phyloP scores from a whole-genome alignment of 306 rosid genomes.

The Vigna mungo region DNA sequence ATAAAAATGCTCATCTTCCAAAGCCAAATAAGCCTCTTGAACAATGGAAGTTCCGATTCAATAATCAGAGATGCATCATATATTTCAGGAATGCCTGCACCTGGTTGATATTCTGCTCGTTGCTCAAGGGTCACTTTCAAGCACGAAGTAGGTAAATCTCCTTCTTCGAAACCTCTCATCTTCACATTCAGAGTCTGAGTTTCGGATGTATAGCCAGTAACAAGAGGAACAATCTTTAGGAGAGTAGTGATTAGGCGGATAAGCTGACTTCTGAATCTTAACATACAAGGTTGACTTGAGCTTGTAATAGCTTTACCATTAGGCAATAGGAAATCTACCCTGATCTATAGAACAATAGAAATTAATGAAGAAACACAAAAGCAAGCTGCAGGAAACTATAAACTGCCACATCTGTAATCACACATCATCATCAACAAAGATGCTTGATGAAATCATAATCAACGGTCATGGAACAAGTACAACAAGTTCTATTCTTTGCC shows the following conservation, averaged over 20 bases:
- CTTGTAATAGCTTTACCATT: constrained; percentile 73
- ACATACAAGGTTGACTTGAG: constrained; percentile 79
- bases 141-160: constrained; percentile 70
- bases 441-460: not conserved
- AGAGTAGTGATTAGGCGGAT: constrained; percentile 66
- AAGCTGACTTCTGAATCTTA: constrained; percentile 78
- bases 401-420: not conserved
- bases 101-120: constrained; percentile 70
- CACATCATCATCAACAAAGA: not conserved
- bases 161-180: constrained; percentile 70
- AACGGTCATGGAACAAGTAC: not conserved
- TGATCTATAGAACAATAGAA: constrained; percentile 53
- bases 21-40: constrained; percentile 68
- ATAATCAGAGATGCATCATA: constrained; percentile 69
- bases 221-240: constrained; percentile 72
- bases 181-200: constrained; percentile 70
- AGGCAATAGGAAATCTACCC: constrained; percentile 62
- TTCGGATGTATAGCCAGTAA: constrained; percentile 72
- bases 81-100: constrained; percentile 90
- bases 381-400: constrained; percentile 10
- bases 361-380: constrained; percentile 31
- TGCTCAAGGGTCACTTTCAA: constrained; percentile 74
- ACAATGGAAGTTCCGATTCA: constrained; percentile 68
- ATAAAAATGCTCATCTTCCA: constrained; percentile 81
- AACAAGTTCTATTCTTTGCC: not conserved